Base-by-base conservation (phyloP, 352 stramenopile genomes). In the Phytophthora pluvialis region DNA sequence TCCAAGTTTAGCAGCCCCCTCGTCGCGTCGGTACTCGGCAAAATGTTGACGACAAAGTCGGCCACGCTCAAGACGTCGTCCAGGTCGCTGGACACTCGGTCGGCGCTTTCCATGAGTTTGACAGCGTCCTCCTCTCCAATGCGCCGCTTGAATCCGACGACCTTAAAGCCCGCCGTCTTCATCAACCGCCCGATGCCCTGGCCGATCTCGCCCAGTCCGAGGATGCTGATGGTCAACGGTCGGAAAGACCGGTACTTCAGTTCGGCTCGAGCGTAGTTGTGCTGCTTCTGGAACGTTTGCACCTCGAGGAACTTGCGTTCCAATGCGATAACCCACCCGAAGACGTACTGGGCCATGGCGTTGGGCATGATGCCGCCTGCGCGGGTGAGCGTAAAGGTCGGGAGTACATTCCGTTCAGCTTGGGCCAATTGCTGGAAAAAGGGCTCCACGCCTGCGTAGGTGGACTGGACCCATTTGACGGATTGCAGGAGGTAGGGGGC, bases 21-120 rank as follows among this genome's bases (percentile, higher is more conserved):
- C n/a, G 91, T 97, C n/a, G 75, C 73, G 0, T 46, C n/a, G 7
- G 91, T 97, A 44, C 88, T 97, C 18, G 89, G 89, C 40, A 97
- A 67, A 33, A 96, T 75, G 40, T 86, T 94, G 29, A 97, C 79
- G 13, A 97, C 51, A 59, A 90, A 95, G 72, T 97, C 89, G 26
- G 73, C 70, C 26, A 62, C 63, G 3, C 58, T 45, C 13, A 93
- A 58, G 33, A 93, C 80, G 16, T 86, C 61, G 15, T 64, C 47
- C 0, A 93, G 42, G 38, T 88, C 69, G 38, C 61, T 67, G 12
- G 80, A 86, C 38, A 89, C 73, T 5, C 67, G 60, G 15, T 89
- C 65, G 16, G 75, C 74, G 35, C 73, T 70, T 28, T 46, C 35
- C 3, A 40, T 18, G 2, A 61, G 29, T 9, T 39, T 46, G 6